A percentile compares a stretch with the other conserved stretches of the same genome.
These are phyloP conservation scores for Ogataea ganodermae DNA, from an alignment of 805 yeast genomes.

Conservation along the genomic window DNA sequence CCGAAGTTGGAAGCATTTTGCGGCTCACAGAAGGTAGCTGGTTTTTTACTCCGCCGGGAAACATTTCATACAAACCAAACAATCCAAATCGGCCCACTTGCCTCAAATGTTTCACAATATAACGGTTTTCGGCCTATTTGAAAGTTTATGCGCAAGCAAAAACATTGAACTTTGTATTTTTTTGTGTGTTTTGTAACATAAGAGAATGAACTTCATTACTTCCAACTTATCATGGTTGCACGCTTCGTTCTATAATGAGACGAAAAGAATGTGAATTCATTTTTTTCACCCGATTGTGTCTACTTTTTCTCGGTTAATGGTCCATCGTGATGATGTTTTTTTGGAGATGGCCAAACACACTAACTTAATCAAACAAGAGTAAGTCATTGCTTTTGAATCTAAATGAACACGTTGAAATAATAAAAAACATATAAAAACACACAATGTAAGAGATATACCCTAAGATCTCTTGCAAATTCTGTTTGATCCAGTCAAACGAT, in stretches of 20 bases:
- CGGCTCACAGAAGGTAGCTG: too few relatives aligned
- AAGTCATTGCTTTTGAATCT: too few relatives aligned
- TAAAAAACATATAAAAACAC: background rate
- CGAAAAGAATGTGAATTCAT: too few relatives aligned
- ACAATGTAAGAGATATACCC: background rate
- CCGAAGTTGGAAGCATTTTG: too few relatives aligned
- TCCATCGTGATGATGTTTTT: too few relatives aligned
- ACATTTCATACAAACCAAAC: background rate
- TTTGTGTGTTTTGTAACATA: background rate
- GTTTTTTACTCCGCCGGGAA: background rate
- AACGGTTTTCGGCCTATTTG: background rate
- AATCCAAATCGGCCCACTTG: background rate
- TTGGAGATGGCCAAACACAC: too few relatives aligned
- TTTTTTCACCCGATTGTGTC: too few relatives aligned
- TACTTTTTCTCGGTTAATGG: too few relatives aligned
- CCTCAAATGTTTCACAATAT: background rate
- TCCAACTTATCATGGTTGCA: too few relatives aligned
- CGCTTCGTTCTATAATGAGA: too few relatives aligned
- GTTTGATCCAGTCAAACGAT: constrained; percentile 8
- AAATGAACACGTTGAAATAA: too few relatives aligned
- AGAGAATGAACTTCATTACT: background rate
- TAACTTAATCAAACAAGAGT: too few relatives aligned
- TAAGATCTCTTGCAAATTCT: background rate
- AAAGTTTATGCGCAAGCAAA: background rate
- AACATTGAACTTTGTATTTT: background rate